These are phyloP conservation scores for Piromyces finnis DNA, from an alignment of 192 early-diverging fungal genomes.

Conservation along the genomic window DNA sequence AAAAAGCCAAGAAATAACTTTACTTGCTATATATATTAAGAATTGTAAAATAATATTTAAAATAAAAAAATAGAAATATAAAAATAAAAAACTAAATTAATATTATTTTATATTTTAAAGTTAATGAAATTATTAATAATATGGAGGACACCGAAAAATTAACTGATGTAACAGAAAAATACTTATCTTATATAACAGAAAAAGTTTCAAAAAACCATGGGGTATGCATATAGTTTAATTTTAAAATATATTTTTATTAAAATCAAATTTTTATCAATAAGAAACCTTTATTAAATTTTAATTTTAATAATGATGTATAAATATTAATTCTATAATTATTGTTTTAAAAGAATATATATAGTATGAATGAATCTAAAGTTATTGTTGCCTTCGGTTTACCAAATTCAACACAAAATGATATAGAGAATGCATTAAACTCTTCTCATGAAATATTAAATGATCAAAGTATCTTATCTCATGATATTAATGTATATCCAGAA, in stretches of 20 bases:
- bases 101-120: not conserved
- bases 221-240: too few relatives aligned
- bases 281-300: too few relatives aligned
- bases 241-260: too few relatives aligned
- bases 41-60: not conserved
- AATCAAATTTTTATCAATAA: too few relatives aligned
- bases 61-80: not conserved
- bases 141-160: not conserved
- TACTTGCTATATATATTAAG: not conserved
- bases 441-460: not conserved
- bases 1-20: not conserved
- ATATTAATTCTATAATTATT: too few relatives aligned
- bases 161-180: not conserved
- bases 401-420: not conserved
- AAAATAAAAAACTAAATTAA: too few relatives aligned
- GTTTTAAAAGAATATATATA: not conserved
- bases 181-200: not conserved
- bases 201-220: not conserved
- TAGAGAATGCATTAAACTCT: not conserved
- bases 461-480: not conserved
- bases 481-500: not conserved
- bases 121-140: not conserved
- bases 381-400: not conserved
- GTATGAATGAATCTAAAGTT: not conserved
- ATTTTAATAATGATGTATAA: too few relatives aligned